Evolutionary conservation across 2,329 filamentous ascomycete species (phyloP), one percentile per base, ranked within the genome.

Genomic region (Botrytis byssoidea): DNA sequence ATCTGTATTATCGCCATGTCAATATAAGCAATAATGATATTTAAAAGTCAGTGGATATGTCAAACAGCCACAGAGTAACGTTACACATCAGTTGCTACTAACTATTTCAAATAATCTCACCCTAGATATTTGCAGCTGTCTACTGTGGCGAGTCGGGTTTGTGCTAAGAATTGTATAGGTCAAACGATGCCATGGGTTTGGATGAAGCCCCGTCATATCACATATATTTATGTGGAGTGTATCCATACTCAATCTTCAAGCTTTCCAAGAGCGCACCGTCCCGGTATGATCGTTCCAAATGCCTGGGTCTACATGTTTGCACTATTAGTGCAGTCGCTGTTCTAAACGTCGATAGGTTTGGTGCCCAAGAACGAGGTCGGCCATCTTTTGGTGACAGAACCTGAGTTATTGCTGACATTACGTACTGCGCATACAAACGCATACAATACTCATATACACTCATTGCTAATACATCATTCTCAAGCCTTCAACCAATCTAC

Each of bases 1-100:
- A 35, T 46, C 60, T 9, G 59, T 35, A 51, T 55, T 9, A 64
- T 48, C 9, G 22, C 14, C 32, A n/a, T 61, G 29, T 35, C 32
- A 29, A 40, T 29, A 8, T 55, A 14, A n/a, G 46, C 29, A 37
- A 20, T 40, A 7, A 42, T 46, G n/a, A 16, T 44, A 64, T 20
- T 20, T 22, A 12, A 35, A 44, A 42, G 22, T 61, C 40, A 67
- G 65, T 71, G 20, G 55, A 32, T n/a, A 55, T 51, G 16, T 65
- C 70, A 65, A 57, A 32, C 61, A 46, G 48, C 51, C 48, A 44
- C n/a, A 67, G n/a, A 46, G 32, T 63, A 72, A 37, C 20, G 61
- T 59, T 59, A 67, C 70, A 72, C 48, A 51, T 22, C 61, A 59
- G n/a, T 37, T 55, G 22, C 32, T 22, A 42, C 44, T 42, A 71